Conservation (phyloP, 2,329 filamentous ascomycete species). For the Metarhizium humberi region DNA sequence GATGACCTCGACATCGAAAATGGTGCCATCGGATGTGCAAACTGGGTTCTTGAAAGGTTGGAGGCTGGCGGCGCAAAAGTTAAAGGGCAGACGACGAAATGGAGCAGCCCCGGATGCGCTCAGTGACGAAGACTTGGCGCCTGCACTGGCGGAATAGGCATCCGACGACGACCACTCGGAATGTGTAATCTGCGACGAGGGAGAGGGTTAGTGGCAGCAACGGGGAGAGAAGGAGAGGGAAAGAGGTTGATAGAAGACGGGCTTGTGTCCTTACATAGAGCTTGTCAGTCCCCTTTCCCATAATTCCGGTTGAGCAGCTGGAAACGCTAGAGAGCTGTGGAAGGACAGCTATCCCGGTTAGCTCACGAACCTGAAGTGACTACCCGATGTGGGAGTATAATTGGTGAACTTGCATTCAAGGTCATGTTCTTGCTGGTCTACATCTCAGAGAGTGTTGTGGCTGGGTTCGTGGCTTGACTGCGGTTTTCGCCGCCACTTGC, state of each 20-base stretch:
- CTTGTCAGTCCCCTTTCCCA: constrained; percentile 37
- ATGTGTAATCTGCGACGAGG: constrained; percentile 63
- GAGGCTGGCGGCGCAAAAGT: constrained; percentile 92
- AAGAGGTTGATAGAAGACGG: neutral
- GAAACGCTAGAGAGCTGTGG: no score
- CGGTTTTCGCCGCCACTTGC: no score
- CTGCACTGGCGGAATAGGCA: constrained; percentile 73
- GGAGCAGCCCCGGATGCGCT: constrained; percentile 38
- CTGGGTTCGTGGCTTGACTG: no score
- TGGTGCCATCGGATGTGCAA: constrained; percentile 77
- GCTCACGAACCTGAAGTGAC: no score
- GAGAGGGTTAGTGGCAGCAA: constrained; percentile 1
- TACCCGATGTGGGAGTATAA: no score
- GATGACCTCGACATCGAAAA: constrained; percentile 94
- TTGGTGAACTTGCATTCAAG: no score
- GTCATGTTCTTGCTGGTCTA: no score
- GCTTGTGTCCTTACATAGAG: constrained; percentile 26
- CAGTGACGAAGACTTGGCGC: constrained; percentile 52
- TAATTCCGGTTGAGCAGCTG: constrained; percentile 11
- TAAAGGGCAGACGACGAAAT: constrained; percentile 90
- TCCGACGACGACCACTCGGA: constrained; percentile 94
- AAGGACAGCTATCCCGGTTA: no score
- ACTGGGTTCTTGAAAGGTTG: constrained; percentile 94
- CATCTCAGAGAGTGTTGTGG: no score
- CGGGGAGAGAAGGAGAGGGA: neutral